Evolutionary conservation across 345 rosid species (phyloP).

Genomic region (Dipteronia dyeriana): DNA sequence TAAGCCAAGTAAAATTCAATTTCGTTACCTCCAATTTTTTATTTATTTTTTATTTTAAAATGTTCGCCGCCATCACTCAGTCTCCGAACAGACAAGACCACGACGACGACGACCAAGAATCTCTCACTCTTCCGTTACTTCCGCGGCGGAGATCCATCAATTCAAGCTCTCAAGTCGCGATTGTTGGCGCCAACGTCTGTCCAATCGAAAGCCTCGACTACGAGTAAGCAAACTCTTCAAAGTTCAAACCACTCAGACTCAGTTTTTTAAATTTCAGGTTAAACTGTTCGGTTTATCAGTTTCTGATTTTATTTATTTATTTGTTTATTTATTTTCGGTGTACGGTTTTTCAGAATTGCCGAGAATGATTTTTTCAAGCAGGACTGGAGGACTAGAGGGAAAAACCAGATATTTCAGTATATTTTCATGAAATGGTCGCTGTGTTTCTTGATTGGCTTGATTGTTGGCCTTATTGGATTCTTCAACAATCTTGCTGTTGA

Average conservation of each 20-base stretch:
- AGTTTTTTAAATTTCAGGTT: neutral
- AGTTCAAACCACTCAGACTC: neutral
- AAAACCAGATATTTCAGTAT: constrained; percentile 65
- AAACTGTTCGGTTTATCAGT: neutral
- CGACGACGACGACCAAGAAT: constrained; percentile 35
- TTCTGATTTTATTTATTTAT: neutral
- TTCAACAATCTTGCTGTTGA: constrained; percentile 83
- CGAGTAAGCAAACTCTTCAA: constrained; percentile 44
- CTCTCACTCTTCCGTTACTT: constrained; percentile 55
- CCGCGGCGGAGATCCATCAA: constrained; percentile 48
- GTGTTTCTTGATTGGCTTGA: constrained; percentile 63
- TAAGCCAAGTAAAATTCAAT: no score
- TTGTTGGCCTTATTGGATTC: constrained; percentile 82
- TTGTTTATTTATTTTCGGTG: neutral
- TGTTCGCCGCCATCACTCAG: neutral
- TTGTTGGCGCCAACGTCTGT: constrained; percentile 78
- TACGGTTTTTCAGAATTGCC: constrained; percentile 45
- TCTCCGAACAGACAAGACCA: neutral
- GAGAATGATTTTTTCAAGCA: constrained; percentile 93
- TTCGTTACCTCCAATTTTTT: no score
- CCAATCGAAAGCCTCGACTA: constrained; percentile 95
- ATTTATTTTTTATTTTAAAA: neutral
- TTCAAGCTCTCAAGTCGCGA: constrained; percentile 91
- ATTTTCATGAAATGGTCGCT: constrained; percentile 80
- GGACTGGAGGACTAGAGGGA: constrained; percentile 82